These are phyloP conservation scores for Geranomyces michiganensis DNA, from an alignment of 192 early-diverging fungal genomes.

Conservation along the genomic window DNA sequence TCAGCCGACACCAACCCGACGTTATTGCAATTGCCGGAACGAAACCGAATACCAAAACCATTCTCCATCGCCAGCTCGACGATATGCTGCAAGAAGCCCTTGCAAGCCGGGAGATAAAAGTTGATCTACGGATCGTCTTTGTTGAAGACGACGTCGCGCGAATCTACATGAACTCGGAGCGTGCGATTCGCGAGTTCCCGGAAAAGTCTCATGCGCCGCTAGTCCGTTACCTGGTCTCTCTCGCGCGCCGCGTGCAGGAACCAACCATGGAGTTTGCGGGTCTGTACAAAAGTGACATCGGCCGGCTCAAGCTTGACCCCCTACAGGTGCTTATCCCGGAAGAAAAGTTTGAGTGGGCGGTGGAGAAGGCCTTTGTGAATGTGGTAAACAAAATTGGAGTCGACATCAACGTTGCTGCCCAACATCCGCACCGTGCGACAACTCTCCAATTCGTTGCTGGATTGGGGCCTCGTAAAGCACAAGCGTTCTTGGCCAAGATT, in stretches of 20 bases:
- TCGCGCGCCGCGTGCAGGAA: conserved; percentile 85
- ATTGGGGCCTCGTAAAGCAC: conserved; percentile 90
- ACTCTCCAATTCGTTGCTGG: conserved; percentile 91
- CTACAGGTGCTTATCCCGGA: conserved; percentile 73
- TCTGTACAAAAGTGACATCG: conserved; percentile 59
- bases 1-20: conserved; percentile 56
- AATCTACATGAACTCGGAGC: conserved; percentile 78
- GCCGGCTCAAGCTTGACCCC: conserved; percentile 68
- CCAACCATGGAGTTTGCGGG: conserved; percentile 79
- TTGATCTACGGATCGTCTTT: conserved; percentile 57
- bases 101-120: conserved; percentile 1
- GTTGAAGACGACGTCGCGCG: conserved; percentile 89
- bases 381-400: conserved; percentile 83
- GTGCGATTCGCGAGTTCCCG: conserved; percentile 71
- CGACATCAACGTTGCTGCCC: conserved; percentile 81
- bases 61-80: conserved; percentile 71
- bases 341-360: conserved; percentile 61
- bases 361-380: conserved; percentile 89
- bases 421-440: conserved; percentile 64
- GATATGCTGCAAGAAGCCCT: conserved; percentile 31
- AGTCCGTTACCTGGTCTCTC: conserved; percentile 84
- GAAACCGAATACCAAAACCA: conserved; percentile 67
- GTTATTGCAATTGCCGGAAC: conserved; percentile 84
- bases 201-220: conserved; percentile 56
- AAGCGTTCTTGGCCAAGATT: conserved; percentile 71